These are phyloP conservation scores for Pythium pyrilobum DNA, from an alignment of 352 stramenopile species.

Conservation along the genomic window DNA sequence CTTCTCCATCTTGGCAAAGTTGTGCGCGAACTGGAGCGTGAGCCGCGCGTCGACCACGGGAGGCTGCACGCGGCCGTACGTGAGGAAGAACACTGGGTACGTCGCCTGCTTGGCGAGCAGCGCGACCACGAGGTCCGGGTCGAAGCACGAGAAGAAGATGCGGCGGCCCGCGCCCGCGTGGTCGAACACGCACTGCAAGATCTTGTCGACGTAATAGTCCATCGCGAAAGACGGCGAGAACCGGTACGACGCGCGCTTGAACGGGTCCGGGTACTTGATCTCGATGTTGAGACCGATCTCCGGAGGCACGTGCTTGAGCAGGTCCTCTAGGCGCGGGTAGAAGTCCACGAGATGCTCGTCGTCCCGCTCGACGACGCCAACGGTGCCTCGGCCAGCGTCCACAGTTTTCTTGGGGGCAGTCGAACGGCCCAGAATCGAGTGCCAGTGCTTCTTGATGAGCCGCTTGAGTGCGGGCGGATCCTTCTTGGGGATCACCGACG, in stretches of 20 bases:
- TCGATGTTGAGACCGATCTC: constrained; percentile 77
- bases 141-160: constrained; percentile 84
- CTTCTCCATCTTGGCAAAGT: constrained; percentile 58
- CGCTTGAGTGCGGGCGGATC: constrained; percentile 29
- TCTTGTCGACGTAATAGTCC: constrained; percentile 66
- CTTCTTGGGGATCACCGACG: constrained; percentile 30
- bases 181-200: constrained; percentile 71
- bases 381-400: not conserved
- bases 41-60: constrained; percentile 44
- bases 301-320: constrained; percentile 67
- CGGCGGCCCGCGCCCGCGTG: constrained; percentile 39
- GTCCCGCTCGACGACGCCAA: constrained; percentile 11
- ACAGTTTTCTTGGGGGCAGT: constrained; percentile 7
- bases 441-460: constrained; percentile 67
- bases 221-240: constrained; percentile 53
- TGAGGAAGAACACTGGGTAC: constrained; percentile 76
- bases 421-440: constrained; percentile 26
- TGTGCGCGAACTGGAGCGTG: constrained; percentile 58
- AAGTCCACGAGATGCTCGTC: constrained; percentile 64
- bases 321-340: constrained; percentile 58
- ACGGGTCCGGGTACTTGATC: constrained; percentile 74
- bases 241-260: constrained; percentile 35
- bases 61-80: constrained; percentile 47
- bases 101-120: constrained; percentile 64
- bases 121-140: constrained; percentile 56